phyloP scores from a whole-genome alignment of 495 filamentous ascomycete species.

The Talaromyces thailandensis region DNA sequence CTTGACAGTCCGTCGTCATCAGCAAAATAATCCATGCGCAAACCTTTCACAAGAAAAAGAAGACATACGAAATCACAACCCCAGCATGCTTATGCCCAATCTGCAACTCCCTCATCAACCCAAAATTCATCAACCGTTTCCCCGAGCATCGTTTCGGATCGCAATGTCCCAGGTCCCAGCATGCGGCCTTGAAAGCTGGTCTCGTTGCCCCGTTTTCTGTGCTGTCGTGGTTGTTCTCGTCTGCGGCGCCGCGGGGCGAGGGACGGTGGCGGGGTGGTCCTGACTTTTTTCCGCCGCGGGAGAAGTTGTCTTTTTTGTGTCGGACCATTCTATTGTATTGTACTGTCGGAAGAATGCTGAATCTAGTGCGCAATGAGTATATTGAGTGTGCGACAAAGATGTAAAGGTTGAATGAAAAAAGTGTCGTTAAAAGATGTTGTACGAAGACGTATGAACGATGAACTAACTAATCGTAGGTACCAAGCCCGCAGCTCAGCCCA shows the following conservation, averaged over 20 bases:
- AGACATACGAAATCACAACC: constrained; percentile 71
- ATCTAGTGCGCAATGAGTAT: not conserved
- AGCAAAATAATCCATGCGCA: not conserved
- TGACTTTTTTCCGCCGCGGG: constrained; percentile 58
- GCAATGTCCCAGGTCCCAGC: constrained; percentile 96
- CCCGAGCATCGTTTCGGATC: constrained; percentile 96
- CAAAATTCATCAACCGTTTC: constrained; percentile 83
- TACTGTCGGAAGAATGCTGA: not conserved
- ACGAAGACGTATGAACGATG: not conserved
- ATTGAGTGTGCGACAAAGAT: not conserved
- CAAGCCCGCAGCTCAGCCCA: not conserved
- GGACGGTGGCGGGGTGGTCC: constrained; percentile 39
- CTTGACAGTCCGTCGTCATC: constrained; percentile 19
- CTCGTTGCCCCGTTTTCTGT: constrained; percentile 22
- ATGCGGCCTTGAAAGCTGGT: constrained; percentile 81
- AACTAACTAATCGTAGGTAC: not conserved
- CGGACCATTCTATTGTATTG: constrained; percentile 57
- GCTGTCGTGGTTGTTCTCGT: constrained; percentile 27
- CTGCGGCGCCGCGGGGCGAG: constrained; percentile 28
- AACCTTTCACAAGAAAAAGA: constrained; percentile 3
- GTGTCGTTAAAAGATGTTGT: not conserved
- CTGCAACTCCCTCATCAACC: constrained; percentile 86
- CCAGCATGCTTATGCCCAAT: constrained; percentile 85
- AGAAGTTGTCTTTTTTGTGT: constrained; percentile 86
- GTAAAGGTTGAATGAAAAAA: not conserved